Evolutionary conservation across 2,329 filamentous ascomycete genomes (phyloP).

Genomic region (Penicillium italicum): DNA sequence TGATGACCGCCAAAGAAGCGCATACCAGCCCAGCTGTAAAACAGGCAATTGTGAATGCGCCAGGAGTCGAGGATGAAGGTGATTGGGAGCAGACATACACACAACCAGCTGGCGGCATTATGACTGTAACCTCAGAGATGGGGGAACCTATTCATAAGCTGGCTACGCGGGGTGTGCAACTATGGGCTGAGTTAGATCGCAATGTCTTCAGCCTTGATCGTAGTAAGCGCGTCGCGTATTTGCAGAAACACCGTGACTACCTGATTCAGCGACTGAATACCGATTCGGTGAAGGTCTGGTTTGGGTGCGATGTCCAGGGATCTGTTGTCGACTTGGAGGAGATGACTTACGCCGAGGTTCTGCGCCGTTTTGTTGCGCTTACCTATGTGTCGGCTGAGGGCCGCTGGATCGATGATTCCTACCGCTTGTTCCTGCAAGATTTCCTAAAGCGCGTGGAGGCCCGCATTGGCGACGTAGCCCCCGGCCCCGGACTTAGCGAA

Average conservation of each 20-base stretch:
- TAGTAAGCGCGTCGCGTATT: not conserved
- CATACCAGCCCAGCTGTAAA: slow-evolving; percentile 53
- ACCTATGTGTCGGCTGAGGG: not conserved
- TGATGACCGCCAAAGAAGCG: slow-evolving; percentile 92
- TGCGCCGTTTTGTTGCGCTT: not conserved
- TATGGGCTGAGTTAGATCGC: not conserved
- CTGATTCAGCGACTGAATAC: not conserved
- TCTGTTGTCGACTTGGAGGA: slow-evolving; percentile 74
- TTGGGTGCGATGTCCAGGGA: slow-evolving; percentile 73
- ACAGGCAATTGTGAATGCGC: too few species aligned
- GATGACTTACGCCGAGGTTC: slow-evolving; percentile 83
- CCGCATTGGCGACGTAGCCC: not conserved
- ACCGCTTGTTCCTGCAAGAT: not conserved
- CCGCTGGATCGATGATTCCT: not conserved
- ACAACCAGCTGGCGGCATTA: not conserved
- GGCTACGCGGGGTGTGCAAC: not conserved
- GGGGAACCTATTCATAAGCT: not conserved
- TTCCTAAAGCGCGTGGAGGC: not conserved
- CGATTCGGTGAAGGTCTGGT: slow-evolving; percentile 65
- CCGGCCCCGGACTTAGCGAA: not conserved
- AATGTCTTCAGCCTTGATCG: not conserved
- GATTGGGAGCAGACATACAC: not conserved
- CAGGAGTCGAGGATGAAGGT: too few species aligned
- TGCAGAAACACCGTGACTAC: not conserved
- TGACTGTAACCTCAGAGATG: not conserved